Conservation (phyloP, 768 basidiomycete genomes). For the Leccinum aurantiacum region DNA sequence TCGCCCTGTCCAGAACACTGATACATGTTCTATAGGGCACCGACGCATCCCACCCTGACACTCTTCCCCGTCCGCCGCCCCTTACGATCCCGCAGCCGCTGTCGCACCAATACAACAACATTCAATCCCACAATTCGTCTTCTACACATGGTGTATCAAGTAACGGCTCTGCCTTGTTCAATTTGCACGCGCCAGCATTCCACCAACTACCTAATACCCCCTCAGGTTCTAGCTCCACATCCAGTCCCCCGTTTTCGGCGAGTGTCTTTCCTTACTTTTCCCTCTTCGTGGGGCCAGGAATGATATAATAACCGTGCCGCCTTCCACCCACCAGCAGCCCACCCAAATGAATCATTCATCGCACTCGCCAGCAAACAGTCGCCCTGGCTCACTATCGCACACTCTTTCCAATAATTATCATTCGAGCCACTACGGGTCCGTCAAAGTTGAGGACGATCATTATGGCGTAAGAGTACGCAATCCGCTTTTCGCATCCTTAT, state of each 20-base stretch:
- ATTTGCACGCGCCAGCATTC: conserved; percentile 56
- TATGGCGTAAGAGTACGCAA: conserved; percentile 44
- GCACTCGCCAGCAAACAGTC: conserved; percentile 50
- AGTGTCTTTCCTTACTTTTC: conserved; percentile 54
- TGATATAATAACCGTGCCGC: conserved; percentile 48
- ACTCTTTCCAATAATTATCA: conserved; percentile 43
- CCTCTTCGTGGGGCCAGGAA: conserved; percentile 41
- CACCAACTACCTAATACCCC: conserved; percentile 67
- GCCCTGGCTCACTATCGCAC: conserved; percentile 41
- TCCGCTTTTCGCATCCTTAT: conserved; percentile 1
- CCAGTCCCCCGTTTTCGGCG: conserved; percentile 85
- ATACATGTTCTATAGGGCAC: conserved; percentile 37
- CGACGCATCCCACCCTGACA: conserved; percentile 42
- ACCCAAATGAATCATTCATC: conserved; percentile 62
- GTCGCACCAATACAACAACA: conserved; percentile 47
- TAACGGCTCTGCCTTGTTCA: conserved; percentile 46
- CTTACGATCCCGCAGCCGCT: conserved; percentile 60
- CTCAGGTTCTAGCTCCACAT: conserved; percentile 69
- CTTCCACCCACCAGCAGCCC: conserved; percentile 55
- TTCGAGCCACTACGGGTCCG: conserved; percentile 48
- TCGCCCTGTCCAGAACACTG: background rate
- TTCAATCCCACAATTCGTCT: conserved; percentile 40
- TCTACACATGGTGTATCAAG: conserved; percentile 40
- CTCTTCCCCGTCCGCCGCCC: conserved; percentile 48
- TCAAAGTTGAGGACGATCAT: conserved; percentile 70